Evolutionary conservation across 768 basidiomycete species (phyloP).

Genomic region (Suillus decipiens): DNA sequence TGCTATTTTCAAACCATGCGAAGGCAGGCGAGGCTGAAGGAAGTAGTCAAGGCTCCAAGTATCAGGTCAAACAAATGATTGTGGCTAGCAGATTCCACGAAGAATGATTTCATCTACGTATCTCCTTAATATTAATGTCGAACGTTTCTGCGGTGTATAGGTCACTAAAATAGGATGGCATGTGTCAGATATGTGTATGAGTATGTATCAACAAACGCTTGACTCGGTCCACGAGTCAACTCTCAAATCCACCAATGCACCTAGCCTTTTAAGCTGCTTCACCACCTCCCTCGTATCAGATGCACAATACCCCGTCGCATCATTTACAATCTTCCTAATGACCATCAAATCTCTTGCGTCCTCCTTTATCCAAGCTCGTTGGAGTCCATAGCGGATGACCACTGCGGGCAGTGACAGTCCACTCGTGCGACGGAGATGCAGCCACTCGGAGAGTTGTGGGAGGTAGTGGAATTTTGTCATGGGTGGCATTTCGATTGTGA

Average conservation of each 20-base stretch:
- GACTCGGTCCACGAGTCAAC: background rate
- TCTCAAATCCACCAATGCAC: background rate
- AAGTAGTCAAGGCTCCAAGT: too few relatives aligned
- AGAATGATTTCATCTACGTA: background rate
- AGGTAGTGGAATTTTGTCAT: constrained; percentile 4
- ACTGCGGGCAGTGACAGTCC: background rate
- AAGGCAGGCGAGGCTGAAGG: too few relatives aligned
- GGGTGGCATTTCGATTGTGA: background rate
- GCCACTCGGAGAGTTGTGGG: constrained; percentile 2
- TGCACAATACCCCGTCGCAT: background rate
- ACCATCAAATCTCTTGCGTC: background rate
- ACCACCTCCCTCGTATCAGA: background rate
- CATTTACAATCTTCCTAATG: background rate
- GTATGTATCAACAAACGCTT: background rate
- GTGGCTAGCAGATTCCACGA: background rate
- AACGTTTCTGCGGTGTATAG: background rate
- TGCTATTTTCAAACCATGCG: too few relatives aligned
- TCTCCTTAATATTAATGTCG: too few relatives aligned
- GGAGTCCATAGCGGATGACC: background rate
- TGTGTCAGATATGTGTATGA: background rate
- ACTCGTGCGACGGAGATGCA: background rate
- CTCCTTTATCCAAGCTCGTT: background rate
- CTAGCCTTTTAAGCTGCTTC: background rate
- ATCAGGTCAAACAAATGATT: too few relatives aligned
- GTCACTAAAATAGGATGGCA: background rate